Conservation (phyloP, 768 basidiomycete genomes). For the Pleurotus platypus region DNA sequence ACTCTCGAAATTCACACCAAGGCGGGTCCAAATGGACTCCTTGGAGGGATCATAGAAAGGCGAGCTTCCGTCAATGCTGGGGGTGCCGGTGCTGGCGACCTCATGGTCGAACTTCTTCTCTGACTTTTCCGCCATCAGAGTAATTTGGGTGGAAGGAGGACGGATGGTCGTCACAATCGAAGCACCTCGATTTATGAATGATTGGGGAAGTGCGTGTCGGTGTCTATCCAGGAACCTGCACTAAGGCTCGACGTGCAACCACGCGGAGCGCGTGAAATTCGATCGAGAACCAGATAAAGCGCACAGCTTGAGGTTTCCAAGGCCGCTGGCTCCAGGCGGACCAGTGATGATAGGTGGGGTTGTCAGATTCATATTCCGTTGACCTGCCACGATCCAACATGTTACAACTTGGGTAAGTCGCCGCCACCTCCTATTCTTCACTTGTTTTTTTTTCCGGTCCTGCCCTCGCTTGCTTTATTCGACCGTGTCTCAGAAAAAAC, state of each 20-base stretch:
- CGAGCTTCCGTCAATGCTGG: constrained; percentile 18
- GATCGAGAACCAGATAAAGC: background rate
- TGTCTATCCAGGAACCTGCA: background rate
- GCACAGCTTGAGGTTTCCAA: constrained; percentile 7
- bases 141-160: constrained; percentile 8
- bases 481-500: background rate
- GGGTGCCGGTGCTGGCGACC: constrained; percentile 24
- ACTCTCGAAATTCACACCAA: constrained; percentile 37
- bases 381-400: constrained; percentile 8
- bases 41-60: constrained; percentile 46
- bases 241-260: background rate
- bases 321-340: background rate
- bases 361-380: constrained; percentile 2
- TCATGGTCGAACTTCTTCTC: constrained; percentile 26
- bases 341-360: constrained; percentile 5
- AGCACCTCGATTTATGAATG: constrained; percentile 2
- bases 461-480: background rate
- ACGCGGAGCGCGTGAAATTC: constrained; percentile 5
- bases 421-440: constrained; percentile 5
- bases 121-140: constrained; percentile 25
- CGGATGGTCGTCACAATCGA: constrained; percentile 1
- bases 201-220: background rate
- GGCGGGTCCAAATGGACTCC: constrained; percentile 40
- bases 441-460: background rate
- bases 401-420: background rate